phyloP scores from a whole-genome alignment of 257 asterid species.

The Lycium barbarum region DNA sequence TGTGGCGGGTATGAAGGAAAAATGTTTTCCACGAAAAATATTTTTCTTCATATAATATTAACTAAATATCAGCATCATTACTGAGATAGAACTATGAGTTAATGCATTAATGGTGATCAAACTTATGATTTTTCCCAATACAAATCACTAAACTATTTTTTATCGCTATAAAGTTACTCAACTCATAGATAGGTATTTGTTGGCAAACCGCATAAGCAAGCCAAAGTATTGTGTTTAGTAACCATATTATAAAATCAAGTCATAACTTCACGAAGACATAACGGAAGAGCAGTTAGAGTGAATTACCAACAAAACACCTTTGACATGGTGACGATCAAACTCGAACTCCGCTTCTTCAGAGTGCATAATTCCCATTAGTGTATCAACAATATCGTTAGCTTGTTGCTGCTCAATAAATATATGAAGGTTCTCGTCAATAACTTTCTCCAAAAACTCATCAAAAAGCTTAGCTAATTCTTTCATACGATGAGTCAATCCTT shows the following conservation, averaged over 20 bases:
- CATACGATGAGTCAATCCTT: conserved; percentile 31
- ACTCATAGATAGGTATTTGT: not conserved
- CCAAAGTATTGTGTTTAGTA: no score
- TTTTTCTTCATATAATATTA: no score
- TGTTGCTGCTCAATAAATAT: not conserved
- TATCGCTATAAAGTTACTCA: not conserved
- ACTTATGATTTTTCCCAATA: no score
- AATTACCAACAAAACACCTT: conserved; percentile 7
- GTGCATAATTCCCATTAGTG: conserved; percentile 3
- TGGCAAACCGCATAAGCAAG: not conserved
- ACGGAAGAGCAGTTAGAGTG: not conserved
- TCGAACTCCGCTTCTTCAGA: conserved; percentile 18
- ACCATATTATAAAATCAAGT: no score
- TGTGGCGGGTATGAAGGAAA: no score
- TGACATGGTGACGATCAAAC: conserved; percentile 29
- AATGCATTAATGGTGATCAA: no score
- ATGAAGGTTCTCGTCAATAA: conserved; percentile 22
- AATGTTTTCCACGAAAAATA: no score
- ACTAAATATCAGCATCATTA: no score
- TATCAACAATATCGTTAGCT: conserved; percentile 1
- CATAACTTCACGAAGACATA: not conserved
- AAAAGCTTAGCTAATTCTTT: conserved; percentile 30
- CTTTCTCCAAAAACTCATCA: conserved; percentile 30
- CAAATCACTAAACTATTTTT: no score
- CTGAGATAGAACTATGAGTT: no score